Base-by-base conservation (phyloP, 192 early-diverging fungal species). In the Gryganskiella cystojenkinii region DNA sequence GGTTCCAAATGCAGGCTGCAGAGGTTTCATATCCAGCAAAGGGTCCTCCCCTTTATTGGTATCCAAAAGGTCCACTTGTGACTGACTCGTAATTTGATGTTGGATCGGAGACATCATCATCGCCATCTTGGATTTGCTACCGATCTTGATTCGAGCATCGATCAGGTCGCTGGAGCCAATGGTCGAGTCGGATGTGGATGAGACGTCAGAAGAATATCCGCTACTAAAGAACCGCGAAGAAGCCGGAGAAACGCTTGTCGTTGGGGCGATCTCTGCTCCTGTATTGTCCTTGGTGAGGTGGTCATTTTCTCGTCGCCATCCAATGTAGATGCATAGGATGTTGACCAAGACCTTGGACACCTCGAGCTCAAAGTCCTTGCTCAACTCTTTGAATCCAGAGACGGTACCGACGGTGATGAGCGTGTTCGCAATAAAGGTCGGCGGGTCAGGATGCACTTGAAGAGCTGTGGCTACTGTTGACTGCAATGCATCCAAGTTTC, bases 321-420 rank as follows among this genome's bases (percentile, higher is more conserved):
- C 25, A 34, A 60, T 11, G 33, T 24, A 51, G 2, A 20, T 27
- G 7, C 47, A 17, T 28, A 64, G 33, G 10, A 35, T 25, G 20
- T 31, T 44, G 8, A 65, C 63, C 20, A 73, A 37, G 2, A 65
- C n/a, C 17, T 33, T 55, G 6, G 71, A 73, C 22, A 73, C 52
- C 4, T 31, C 28, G 20, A 64, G 50, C 43, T 73, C 71, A 34
- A 65, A 73, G 3, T 59, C 61, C 28, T 54, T 35, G 33, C 64
- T 30, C 25, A 73, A 8, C 0, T 53, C 42, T 34, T 73, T 73
- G 40, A 53, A 37, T 28, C 50, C 62, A 28, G 56, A 25, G 5
- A 73, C 44, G 10, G 61, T 65, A 0, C 71, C 71, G 24, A 73
- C 43, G 9, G 56, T 54, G n/a, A 73, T 64, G 19, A 73, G 24